Percentiles rank a stretch among this genome's conserved stretches.
These are phyloP conservation scores for Hyaloscypha bicolor DNA, from an alignment of 495 filamentous ascomycete genomes.

Conservation along the genomic window DNA sequence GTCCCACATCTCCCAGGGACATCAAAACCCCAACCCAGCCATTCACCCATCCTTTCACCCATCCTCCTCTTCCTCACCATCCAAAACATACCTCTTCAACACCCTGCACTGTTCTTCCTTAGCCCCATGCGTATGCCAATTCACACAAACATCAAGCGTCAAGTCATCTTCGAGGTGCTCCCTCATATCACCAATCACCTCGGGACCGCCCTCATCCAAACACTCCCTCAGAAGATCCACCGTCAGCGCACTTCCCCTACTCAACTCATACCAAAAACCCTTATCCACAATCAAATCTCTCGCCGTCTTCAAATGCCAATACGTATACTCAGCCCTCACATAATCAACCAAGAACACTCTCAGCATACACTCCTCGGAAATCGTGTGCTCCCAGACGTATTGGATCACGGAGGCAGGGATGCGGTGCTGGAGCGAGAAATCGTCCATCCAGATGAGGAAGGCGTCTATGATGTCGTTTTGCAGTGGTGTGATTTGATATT, in stretches of 20 bases:
- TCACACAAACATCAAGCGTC: neutral
- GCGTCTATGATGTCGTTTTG: conserved; percentile 3
- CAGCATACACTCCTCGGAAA: neutral
- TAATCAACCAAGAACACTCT: neutral
- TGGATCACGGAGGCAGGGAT: neutral
- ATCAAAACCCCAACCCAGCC: no score
- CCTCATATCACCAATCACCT: neutral
- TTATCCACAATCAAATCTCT: neutral
- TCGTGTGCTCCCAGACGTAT: neutral
- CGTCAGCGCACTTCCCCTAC: neutral
- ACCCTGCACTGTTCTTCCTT: neutral
- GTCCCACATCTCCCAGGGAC: no score
- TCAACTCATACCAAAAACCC: neutral
- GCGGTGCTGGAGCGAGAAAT: neutral
- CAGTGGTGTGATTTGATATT: neutral
- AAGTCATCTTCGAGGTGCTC: neutral
- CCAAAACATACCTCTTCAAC: neutral
- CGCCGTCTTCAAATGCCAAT: neutral
- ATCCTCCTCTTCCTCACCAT: neutral
- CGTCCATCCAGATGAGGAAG: neutral
- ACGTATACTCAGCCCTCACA: neutral
- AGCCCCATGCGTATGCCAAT: neutral
- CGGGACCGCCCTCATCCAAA: neutral
- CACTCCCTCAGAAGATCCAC: neutral
- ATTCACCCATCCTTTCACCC: no score